Evolutionary conservation across 345 rosid species (phyloP), one percentile per base, ranked within the genome.

Genomic region (Gossypioides kirkii): DNA sequence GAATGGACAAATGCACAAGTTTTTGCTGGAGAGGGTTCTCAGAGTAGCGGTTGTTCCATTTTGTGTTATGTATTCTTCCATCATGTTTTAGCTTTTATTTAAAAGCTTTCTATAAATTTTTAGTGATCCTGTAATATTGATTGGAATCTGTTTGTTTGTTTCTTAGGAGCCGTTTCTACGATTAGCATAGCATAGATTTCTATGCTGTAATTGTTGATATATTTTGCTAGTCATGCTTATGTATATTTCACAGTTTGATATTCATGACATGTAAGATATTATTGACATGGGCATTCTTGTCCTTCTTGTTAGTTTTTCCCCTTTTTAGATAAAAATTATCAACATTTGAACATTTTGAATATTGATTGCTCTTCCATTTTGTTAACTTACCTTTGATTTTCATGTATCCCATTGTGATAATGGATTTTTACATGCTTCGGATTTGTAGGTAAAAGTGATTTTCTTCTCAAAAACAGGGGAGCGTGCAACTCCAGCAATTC

Each of bases 401-500:
- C 18, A 70, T 43, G 2, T 55, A 46, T 49, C 38, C 68, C 45
- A 36, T 77, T n/a, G 20, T 76, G 10, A 32, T 74, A 53, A 49
- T 66, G 53, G 22, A 75, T 76, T 22, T 23, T 58, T 73, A 47
- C 69, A 28, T 79, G 74, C 66, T 73, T 70, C 52, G 72, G 26
- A 49, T 62, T 70, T 58, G 49, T 80, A 94, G 98, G 97, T 92
- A 62, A 94, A 90, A 82, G 87, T 90, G 75, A 88, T 94, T 81
- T 83, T 90, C 80, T 90, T 94, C 91, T 91, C 98, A 73, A 86
- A 90, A 83, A 88, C 97, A 16, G 98, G 97, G 78, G 92, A 87
- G 83, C 93, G 98, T 43, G 97, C 97, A 50, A 80, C 93, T 80
- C 97, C 98, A 55, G 70, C 79, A 77, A 74, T 90, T 7, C 97